Evolutionary conservation across 139 green algal genomes (phyloP), one percentile per base, ranked within the genome.

Genomic region (Chlorella sp.): DNA sequence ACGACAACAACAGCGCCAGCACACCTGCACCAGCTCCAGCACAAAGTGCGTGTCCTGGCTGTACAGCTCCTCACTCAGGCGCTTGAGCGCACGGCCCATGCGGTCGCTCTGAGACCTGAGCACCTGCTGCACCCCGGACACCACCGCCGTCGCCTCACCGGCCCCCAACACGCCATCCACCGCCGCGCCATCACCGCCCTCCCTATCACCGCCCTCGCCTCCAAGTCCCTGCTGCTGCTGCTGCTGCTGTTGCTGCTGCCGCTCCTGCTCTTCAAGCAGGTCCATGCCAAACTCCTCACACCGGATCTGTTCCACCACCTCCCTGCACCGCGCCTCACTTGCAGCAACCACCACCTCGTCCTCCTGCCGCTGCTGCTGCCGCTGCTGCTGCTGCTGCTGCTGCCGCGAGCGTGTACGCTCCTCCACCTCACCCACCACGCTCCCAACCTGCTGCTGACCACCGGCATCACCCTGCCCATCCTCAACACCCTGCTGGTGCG

Each of bases 21-120:
- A 36, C 70, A 81, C 76, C 76, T 77, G 78, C 17, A 86, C 83
- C 31, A 89, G 73, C 81, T 89, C 84, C 74, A 89, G 62, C 31
- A 89, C 75, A 72, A 87, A 89, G 76, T 89, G 84, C 32, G 66
- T 80, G 74, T 85, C 84, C 1, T 71, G 77, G 65, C 35, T 69
- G 74, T 88, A 88, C 26, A 88, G 82, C 76, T 88, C 82, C 5
- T 71, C 35, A 35, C 73, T 77, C 50, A 88, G 74, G 63, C 79
- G 74, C 74, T 81, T 61, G 72, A 85, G 72, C 29, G 80, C 80
- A 2, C 80, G 68, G 10, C 80, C 80, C 35, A 77, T 81, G 68
- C 80, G 75, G n/a, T n/a, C n/a, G n/a, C n/a, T n/a, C n/a, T n/a
- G n/a, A n/a, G n/a, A n/a, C n/a, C n/a, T n/a, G n/a, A n/a, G n/a